A percentile compares a stretch with the other conserved stretches of the same genome.
phyloP scores from a whole-genome alignment of 2,329 filamentous ascomycete genomes.

The Aspergillus pseudoglaucus region DNA sequence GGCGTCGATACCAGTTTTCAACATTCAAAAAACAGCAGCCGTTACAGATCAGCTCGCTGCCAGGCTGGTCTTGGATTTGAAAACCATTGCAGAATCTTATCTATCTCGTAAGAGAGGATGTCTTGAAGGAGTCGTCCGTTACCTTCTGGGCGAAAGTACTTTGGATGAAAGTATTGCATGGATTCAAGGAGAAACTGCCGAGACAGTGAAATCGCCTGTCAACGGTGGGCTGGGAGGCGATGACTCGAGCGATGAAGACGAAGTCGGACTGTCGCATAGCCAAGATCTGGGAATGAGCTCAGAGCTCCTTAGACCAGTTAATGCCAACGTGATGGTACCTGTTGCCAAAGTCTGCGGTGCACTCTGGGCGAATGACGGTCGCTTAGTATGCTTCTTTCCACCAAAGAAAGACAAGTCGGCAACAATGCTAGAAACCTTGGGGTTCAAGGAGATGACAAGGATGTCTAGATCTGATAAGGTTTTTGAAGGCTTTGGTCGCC shows the following conservation, averaged over 20 bases:
- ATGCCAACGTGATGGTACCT: constrained; percentile 59
- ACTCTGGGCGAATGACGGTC: constrained; percentile 51
- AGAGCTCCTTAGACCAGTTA: constrained; percentile 47
- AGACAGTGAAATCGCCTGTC: constrained; percentile 38
- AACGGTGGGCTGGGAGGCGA: constrained; percentile 52
- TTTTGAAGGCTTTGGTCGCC: constrained; percentile 59
- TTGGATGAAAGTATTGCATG: constrained; percentile 52
- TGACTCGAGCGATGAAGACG: constrained; percentile 78
- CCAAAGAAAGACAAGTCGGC: constrained; percentile 46
- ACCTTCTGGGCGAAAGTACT: constrained; percentile 53
- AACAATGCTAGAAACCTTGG: constrained; percentile 44
- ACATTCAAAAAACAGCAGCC: constrained; percentile 52
- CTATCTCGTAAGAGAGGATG: constrained; percentile 49
- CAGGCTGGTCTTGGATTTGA: constrained; percentile 46
- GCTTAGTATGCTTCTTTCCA: constrained; percentile 53
- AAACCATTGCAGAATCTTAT: constrained; percentile 50
- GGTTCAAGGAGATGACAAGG: constrained; percentile 44
- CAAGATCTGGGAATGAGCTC: constrained; percentile 44
- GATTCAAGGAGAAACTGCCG: constrained; percentile 53
- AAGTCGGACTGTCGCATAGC: constrained; percentile 42
- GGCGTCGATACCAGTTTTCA: constrained; percentile 45
- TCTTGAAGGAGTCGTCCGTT: constrained; percentile 56
- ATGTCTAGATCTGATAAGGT: constrained; percentile 46
- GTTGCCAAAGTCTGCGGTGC: constrained; percentile 55
- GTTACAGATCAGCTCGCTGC: constrained; percentile 47